Percentiles rank a stretch among this genome's conserved stretches.
phyloP scores from a whole-genome alignment of 257 asterid species.

The Pogostemon cablin region DNA sequence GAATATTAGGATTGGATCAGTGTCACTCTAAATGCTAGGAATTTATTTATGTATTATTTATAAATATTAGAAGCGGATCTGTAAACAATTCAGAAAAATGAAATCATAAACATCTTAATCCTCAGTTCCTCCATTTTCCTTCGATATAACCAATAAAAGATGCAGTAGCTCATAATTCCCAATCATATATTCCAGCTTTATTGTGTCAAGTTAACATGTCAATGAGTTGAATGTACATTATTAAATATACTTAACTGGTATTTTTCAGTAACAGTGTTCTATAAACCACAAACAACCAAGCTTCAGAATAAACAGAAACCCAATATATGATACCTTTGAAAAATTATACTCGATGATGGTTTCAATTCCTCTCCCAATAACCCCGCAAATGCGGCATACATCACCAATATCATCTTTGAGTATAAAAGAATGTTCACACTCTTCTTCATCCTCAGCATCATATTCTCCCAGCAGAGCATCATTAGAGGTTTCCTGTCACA shows the following conservation, averaged over 20 bases:
- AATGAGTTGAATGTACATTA: conserved; percentile 13
- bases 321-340: conserved; percentile 61
- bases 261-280: conserved; percentile 19
- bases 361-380: conserved; percentile 79
- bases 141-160: neutral
- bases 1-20: neutral
- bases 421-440: conserved; percentile 86
- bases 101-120: neutral
- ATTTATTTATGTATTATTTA: neutral
- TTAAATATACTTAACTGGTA: conserved; percentile 12
- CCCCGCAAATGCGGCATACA: conserved; percentile 96
- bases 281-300: conserved; percentile 23
- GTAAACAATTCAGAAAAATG: conserved; percentile 8
- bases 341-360: conserved; percentile 85
- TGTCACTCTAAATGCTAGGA: neutral
- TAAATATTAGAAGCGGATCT: neutral
- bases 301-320: conserved; percentile 25
- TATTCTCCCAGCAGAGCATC: conserved; percentile 47
- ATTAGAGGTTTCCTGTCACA: conserved; percentile 57
- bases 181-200: conserved; percentile 23
- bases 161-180: neutral
- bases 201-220: conserved; percentile 5
- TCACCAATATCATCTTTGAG: conserved; percentile 92
- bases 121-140: neutral
- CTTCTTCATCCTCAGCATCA: conserved; percentile 58